These are phyloP conservation scores for Aspergillus proliferans DNA, from an alignment of 2,329 filamentous ascomycete species.

Conservation along the genomic window DNA sequence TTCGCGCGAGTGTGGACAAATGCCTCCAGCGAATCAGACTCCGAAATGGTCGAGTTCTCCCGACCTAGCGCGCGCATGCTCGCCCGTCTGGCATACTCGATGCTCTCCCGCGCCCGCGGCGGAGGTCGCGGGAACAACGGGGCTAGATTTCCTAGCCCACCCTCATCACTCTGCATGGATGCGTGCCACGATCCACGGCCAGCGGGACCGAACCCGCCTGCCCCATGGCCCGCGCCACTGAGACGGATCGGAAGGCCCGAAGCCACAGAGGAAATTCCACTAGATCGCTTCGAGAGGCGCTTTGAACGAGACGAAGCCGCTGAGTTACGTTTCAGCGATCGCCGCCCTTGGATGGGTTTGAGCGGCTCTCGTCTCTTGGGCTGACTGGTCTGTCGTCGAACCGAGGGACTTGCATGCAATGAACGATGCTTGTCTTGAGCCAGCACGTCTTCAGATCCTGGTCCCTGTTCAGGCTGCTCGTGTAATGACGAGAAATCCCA, in stretches of 20 bases:
- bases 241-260: slow-evolving; percentile 34
- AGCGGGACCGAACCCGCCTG: slow-evolving; percentile 33
- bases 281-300: slow-evolving; percentile 32
- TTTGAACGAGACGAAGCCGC: slow-evolving; percentile 30
- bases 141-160: slow-evolving; percentile 28
- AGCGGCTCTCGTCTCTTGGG: slow-evolving; percentile 30
- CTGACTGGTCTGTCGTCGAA: slow-evolving; percentile 23
- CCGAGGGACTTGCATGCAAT: slow-evolving; percentile 21
- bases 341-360: slow-evolving; percentile 29
- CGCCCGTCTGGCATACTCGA: slow-evolving; percentile 24
- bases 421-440: slow-evolving; percentile 23
- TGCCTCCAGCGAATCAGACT: slow-evolving; percentile 32
- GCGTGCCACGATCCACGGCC: slow-evolving; percentile 36
- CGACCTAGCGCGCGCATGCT: slow-evolving; percentile 27
- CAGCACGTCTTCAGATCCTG: slow-evolving; percentile 13
- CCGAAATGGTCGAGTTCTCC: slow-evolving; percentile 25
- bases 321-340: slow-evolving; percentile 31
- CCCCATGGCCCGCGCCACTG: slow-evolving; percentile 38
- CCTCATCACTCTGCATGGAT: slow-evolving; percentile 31
- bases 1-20: slow-evolving; percentile 35
- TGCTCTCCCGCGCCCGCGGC: slow-evolving; percentile 19
- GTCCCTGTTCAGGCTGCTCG: slow-evolving; percentile 16
- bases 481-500: slow-evolving; percentile 22
- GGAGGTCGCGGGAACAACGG: slow-evolving; percentile 33
- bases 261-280: slow-evolving; percentile 31